These are phyloP conservation scores for Coemansia sp. DNA, from an alignment of 192 early-diverging fungal genomes.

Conservation along the genomic window DNA sequence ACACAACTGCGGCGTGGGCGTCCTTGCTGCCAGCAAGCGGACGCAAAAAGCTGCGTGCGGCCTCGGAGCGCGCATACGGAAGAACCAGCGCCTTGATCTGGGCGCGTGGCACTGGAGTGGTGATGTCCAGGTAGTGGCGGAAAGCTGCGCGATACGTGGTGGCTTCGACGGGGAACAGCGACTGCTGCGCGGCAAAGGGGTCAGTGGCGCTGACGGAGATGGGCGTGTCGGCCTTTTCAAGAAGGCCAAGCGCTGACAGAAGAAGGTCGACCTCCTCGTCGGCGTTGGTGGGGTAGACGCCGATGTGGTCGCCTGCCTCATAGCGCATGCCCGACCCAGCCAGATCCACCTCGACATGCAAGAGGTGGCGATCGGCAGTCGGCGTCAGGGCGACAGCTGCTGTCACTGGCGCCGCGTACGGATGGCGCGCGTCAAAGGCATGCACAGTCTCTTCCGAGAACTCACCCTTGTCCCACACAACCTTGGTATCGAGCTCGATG, in stretches of 20 bases:
- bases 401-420: conserved; percentile 72
- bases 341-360: conserved; percentile 95
- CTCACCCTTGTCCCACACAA: conserved; percentile 45
- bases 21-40: conserved; percentile 71
- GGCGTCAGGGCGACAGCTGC: conserved; percentile 70
- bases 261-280: conserved; percentile 72
- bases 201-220: conserved; percentile 74
- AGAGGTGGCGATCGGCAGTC: conserved; percentile 73
- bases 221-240: conserved; percentile 67
- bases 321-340: conserved; percentile 80
- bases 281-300: conserved; percentile 89
- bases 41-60: conserved; percentile 57
- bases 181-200: conserved; percentile 72
- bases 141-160: conserved; percentile 85
- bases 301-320: conserved; percentile 94
- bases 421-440: conserved; percentile 86
- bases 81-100: conserved; percentile 64
- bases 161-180: conserved; percentile 87
- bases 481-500: conserved; percentile 58
- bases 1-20: conserved; percentile 62
- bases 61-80: conserved; percentile 62
- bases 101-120: conserved; percentile 68
- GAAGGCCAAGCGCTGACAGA: conserved; percentile 64
- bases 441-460: conserved; percentile 25
- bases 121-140: conserved; percentile 90